Evolutionary conservation across 2,329 filamentous ascomycete species (phyloP).

Genomic region (Amauroascus niger): DNA sequence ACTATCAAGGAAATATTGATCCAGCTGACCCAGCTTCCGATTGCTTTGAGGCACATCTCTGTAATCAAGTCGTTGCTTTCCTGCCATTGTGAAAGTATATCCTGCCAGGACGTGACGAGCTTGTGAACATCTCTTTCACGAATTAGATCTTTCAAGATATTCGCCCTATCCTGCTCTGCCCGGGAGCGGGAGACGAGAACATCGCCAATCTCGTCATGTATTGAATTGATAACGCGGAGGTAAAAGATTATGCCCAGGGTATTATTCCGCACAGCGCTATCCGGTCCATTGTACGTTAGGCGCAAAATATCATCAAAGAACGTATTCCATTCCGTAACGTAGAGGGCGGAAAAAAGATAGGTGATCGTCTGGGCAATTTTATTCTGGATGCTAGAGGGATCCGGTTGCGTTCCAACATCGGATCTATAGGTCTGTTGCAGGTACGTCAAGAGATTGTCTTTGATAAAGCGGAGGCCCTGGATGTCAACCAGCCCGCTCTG

Average conservation of each 20-base stretch:
- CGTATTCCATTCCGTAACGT: constrained; percentile 72
- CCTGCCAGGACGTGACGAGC: constrained; percentile 82
- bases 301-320: constrained; percentile 86
- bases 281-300: constrained; percentile 55
- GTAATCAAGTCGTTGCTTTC: constrained; percentile 62
- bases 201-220: constrained; percentile 97
- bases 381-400: constrained; percentile 76
- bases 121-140: constrained; percentile 79
- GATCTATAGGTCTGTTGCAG: constrained; percentile 64
- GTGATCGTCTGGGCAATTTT: constrained; percentile 95
- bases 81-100: constrained; percentile 70
- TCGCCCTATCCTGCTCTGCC: constrained; percentile 74
- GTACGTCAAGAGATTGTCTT: constrained; percentile 73
- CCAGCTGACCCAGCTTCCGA: constrained; percentile 98
- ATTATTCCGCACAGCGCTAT: constrained; percentile 56
- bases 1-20: constrained; percentile 92
- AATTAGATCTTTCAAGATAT: constrained; percentile 81
- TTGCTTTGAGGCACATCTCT: constrained; percentile 80
- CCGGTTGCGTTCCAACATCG: constrained; percentile 46
- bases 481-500: constrained; percentile 67
- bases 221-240: constrained; percentile 73
- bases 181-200: constrained; percentile 70
- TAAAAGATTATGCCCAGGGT: constrained; percentile 71
- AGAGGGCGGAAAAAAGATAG: constrained; percentile 80
- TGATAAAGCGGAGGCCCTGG: constrained; percentile 63